phyloP scores from a whole-genome alignment of 352 stramenopile genomes.

The Phytopythium delawarense region DNA sequence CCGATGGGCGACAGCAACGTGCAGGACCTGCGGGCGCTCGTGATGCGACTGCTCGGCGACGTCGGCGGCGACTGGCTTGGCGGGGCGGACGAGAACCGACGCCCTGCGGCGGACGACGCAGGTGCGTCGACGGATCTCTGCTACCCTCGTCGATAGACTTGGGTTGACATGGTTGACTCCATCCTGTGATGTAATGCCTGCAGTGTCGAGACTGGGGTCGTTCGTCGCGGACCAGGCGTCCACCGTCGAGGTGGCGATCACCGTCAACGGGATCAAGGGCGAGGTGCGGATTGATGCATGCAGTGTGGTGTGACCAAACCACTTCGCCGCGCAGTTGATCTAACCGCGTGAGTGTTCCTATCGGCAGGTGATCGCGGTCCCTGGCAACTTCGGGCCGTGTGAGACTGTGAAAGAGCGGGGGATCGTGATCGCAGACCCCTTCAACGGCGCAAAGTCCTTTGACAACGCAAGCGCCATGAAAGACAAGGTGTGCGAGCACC shows the following conservation, averaged over 20 bases:
- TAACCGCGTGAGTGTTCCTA: neutral
- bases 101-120: conserved; percentile 48
- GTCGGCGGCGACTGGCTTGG: conserved; percentile 25
- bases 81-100: conserved; percentile 22
- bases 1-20: conserved; percentile 10
- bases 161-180: too few relatives aligned
- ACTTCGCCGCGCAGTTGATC: neutral
- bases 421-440: conserved; percentile 49
- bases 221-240: conserved; percentile 68
- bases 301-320: neutral
- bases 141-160: too few relatives aligned
- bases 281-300: conserved; percentile 26
- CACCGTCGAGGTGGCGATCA: conserved; percentile 62
- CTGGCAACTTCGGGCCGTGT: conserved; percentile 75
- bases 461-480: conserved; percentile 31
- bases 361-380: conserved; percentile 57
- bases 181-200: neutral
- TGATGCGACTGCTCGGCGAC: conserved; percentile 33
- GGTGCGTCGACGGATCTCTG: conserved; percentile 16
- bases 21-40: conserved; percentile 40
- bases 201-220: conserved; percentile 53
- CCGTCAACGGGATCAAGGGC: conserved; percentile 68
- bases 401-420: conserved; percentile 37
- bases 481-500: conserved; percentile 32
- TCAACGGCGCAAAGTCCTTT: conserved; percentile 49